Conservation (phyloP, 2,329 filamentous ascomycete genomes). For the Exophiala sp. region DNA sequence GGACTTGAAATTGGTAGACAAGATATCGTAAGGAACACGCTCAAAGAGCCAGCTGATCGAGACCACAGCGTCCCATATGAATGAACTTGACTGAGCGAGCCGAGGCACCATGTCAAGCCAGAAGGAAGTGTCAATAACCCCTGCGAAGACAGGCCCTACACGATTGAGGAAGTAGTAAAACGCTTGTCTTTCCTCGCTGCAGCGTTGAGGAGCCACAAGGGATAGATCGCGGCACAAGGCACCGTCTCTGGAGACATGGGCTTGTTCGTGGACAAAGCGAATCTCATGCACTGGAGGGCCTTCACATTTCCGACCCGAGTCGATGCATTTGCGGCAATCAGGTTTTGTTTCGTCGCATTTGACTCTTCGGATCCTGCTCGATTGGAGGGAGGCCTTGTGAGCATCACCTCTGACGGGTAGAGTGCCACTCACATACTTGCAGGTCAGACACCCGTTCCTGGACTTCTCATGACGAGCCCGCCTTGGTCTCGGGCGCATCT, state of each 20-base stretch:
- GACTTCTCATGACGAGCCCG: conserved; percentile 16
- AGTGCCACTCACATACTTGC: conserved; percentile 23
- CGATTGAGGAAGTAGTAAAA: conserved; percentile 37
- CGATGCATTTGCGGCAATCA: conserved; percentile 27
- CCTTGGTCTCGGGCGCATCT: conserved; percentile 4
- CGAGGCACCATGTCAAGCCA: conserved; percentile 36
- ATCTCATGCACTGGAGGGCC: conserved; percentile 21
- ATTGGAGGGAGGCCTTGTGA: too few species aligned
- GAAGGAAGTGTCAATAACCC: conserved; percentile 34
- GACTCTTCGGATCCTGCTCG: conserved; percentile 27
- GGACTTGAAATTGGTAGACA: conserved; percentile 1
- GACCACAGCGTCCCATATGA: conserved; percentile 38
- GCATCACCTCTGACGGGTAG: too few species aligned
- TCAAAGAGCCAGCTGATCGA: conserved; percentile 37
- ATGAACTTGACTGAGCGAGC: conserved; percentile 34
- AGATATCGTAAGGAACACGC: conserved; percentile 10
- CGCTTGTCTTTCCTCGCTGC: conserved; percentile 32
- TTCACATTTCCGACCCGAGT: conserved; percentile 28
- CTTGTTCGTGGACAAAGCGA: conserved; percentile 11
- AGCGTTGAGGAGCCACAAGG: conserved; percentile 5
- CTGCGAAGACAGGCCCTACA: conserved; percentile 32
- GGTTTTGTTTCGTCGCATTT: conserved; percentile 32
- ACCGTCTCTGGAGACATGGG: background rate
- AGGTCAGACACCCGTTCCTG: conserved; percentile 25
- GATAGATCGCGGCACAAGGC: conserved; percentile 18